Evolutionary conservation across 176 grass and related monocot genomes (phyloP), one percentile per base, ranked within the genome.

Genomic region (Rhynchospora pubera): DNA sequence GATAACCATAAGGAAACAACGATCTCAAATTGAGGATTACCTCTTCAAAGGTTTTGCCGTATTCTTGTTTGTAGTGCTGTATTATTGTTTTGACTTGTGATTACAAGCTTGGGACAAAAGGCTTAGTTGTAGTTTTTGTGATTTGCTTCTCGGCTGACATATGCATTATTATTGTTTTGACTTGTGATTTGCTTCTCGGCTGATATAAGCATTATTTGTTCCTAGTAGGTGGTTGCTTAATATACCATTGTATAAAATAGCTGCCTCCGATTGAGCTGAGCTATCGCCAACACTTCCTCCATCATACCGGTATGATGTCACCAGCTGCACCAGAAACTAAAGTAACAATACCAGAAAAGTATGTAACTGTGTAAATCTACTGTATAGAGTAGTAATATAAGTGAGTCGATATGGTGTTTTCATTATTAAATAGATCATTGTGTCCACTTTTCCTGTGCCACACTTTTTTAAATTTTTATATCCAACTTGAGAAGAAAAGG

Each of bases 171-270:
- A n/a, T n/a, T n/a, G n/a, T n/a, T n/a, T n/a, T n/a, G 5, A 98
- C 65, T 80, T 98, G 95, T 52, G 62, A 69, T 82, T 98, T 98
- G 90, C 90, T 94, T 88, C 95, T 83, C 19, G 83, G 87, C 65
- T 86, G 94, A 60, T 66, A 93, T 79, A 85, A 87, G 87, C 44
- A 90, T 87, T 47, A 98, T 89, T 80, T 88, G 77, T 11, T 80
- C 84, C 39, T 80, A 88, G 88, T 45, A 85, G 39, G 55, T 89
- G 79, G 66, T 88, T 89, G 77, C 30, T 60, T 53, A 28, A 12
- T 70, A 84, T 61, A 2, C 85, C 91, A 46, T 59, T 63, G 60
- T 66, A 78, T 47, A 97, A 82, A 64, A 85, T 77, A 55, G 84
- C 86, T 9, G 91, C 91, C 82, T 97, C 94, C 43, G 68, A 65